Percentiles rank a stretch among this genome's conserved stretches.
Conservation (phyloP, 805 yeast species). For the Priceomyces fermenticarens region DNA sequence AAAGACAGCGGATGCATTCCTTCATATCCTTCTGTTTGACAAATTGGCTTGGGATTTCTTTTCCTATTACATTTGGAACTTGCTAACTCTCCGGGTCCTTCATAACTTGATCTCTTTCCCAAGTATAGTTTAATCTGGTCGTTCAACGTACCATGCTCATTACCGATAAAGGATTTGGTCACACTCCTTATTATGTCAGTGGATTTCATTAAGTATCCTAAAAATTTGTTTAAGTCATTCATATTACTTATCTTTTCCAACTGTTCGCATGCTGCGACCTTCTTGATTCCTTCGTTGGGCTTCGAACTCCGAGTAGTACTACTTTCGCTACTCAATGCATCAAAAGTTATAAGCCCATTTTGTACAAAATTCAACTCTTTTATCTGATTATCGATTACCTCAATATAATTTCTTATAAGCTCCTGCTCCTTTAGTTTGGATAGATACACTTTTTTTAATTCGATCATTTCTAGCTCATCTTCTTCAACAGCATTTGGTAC, state of each 20-base stretch:
- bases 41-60: neutral
- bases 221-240: slow-evolving; percentile 38
- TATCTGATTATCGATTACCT: slow-evolving; percentile 39
- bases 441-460: slow-evolving; percentile 30
- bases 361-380: slow-evolving; percentile 41
- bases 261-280: slow-evolving; percentile 22
- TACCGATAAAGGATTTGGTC: slow-evolving; percentile 24
- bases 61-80: slow-evolving; percentile 4
- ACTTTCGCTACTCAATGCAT: slow-evolving; percentile 28
- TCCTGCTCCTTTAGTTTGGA: slow-evolving; percentile 42
- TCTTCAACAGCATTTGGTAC: neutral
- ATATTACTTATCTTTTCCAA: slow-evolving; percentile 37
- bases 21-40: neutral
- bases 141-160: slow-evolving; percentile 14
- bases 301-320: slow-evolving; percentile 1
- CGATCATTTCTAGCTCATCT: slow-evolving; percentile 13
- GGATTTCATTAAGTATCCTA: slow-evolving; percentile 35
- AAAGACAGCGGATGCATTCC: neutral
- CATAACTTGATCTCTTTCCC: slow-evolving; percentile 17
- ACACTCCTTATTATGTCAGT: slow-evolving; percentile 38
- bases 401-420: slow-evolving; percentile 39
- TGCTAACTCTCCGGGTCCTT: slow-evolving; percentile 9
- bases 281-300: slow-evolving; percentile 1
- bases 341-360: slow-evolving; percentile 42
- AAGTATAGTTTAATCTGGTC: slow-evolving; percentile 22